Evolutionary conservation across 305 asterid species (phyloP).

Genomic region (Fraxinus ornus): DNA sequence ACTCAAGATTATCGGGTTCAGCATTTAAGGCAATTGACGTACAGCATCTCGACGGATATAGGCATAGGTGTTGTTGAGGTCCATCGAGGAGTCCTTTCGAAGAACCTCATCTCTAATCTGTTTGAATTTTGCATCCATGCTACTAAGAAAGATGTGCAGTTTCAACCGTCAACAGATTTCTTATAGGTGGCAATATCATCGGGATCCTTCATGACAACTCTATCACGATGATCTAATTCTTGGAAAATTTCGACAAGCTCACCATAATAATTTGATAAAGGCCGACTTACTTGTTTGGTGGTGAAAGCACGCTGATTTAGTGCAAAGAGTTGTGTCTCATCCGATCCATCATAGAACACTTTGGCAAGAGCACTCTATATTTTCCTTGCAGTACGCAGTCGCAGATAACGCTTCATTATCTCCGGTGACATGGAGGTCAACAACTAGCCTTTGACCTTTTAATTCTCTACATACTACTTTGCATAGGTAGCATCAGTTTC

Average conservation of each 20-base stretch:
- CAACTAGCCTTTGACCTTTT: neutral
- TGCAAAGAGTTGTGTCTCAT: conserved; percentile 5
- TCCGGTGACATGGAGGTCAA: neutral
- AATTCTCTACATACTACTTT: conserved; percentile 7
- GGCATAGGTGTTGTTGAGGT: neutral
- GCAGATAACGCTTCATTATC: neutral
- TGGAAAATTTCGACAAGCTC: neutral
- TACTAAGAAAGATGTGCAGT: conserved; percentile 13
- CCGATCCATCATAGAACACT: conserved; percentile 12
- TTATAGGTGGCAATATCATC: neutral
- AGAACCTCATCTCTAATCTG: conserved; percentile 7
- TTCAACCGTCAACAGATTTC: neutral
- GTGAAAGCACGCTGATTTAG: conserved; percentile 1
- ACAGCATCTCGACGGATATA: neutral
- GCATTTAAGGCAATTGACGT: neutral
- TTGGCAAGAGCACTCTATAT: conserved; percentile 10
- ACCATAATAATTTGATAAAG: neutral
- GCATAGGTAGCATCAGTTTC: neutral
- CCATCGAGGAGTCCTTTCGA: neutral
- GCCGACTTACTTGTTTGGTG: neutral
- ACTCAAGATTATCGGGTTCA: neutral
- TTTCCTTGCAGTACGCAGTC: neutral
- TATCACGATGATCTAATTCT: conserved; percentile 11
- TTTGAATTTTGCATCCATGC: conserved; percentile 12
- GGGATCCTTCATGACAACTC: too few relatives aligned